phyloP scores from a whole-genome alignment of 108 stramenopile species.

The Ochromonas danica region DNA sequence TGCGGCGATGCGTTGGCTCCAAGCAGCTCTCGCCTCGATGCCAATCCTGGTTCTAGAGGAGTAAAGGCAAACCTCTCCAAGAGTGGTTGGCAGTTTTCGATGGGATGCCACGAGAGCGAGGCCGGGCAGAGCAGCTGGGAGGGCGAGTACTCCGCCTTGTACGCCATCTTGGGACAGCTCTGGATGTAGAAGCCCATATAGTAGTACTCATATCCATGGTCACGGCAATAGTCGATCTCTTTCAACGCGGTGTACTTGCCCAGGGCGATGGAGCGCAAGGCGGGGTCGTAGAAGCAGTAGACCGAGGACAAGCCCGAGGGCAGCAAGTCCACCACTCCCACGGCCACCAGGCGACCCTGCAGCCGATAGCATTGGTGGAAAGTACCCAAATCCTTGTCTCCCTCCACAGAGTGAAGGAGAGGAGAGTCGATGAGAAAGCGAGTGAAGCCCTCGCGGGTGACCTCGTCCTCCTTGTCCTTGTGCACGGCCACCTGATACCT shows the following conservation, averaged over 20 bases:
- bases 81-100: not conserved
- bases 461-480: conserved; percentile 44
- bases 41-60: not conserved
- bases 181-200: conserved; percentile 96
- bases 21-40: not conserved
- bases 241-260: conserved; percentile 86
- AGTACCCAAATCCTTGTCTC: conserved; percentile 62
- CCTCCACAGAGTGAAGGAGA: conserved; percentile 42
- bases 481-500: conserved; percentile 56
- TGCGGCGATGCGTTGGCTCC: too few species aligned
- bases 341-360: conserved; percentile 73
- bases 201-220: conserved; percentile 69
- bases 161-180: conserved; percentile 84
- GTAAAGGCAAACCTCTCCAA: not conserved
- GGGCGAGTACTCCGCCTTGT: conserved; percentile 94
- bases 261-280: conserved; percentile 65
- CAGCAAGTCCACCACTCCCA: conserved; percentile 86
- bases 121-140: conserved; percentile 81
- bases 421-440: conserved; percentile 57
- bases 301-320: conserved; percentile 83
- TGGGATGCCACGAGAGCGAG: not conserved
- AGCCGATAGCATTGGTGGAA: conserved; percentile 86
- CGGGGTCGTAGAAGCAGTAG: conserved; percentile 90
- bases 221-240: conserved; percentile 82
- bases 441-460: conserved; percentile 42